Evolutionary conservation across 768 basidiomycete species (phyloP), one percentile per base, ranked within the genome.

Genomic region (Pisolithus tinctorius): DNA sequence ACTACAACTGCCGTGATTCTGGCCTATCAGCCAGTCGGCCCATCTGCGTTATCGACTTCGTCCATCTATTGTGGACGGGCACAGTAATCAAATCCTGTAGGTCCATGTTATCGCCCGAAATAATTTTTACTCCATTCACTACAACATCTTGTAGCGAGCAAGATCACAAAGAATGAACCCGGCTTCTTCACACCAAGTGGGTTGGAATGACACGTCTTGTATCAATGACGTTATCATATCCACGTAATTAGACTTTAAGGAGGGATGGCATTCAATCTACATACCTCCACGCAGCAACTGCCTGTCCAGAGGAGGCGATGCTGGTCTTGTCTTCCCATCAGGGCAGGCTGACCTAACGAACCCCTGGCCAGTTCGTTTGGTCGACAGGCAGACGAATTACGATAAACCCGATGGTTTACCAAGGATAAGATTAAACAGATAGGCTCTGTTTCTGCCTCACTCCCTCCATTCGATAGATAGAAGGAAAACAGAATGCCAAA

Each of bases 171-270:
- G 47, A 48, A 61, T 54, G 37, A n/a, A 29, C 7, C 44, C 50
- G 39, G 49, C 25, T 41, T 54, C 59, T 55, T 55, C 43, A 54
- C 52, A 50, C 20, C 48, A 48, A 50, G 50, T 45, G 27, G 52
- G 23, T 41, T 45, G 52, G 50, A 34, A 34, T 34, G 34, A 34
- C 34, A 34, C 34, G 34, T 36, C 42, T 31, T 36, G 36, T 62
- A 66, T 66, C 58, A 54, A 55, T 64, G 67, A 68, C 65, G 67
- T 67, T 56, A 68, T 53, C 36, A 48, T 54, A 45, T 39, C 48
- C 56, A 67, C 66, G 66, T 67, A 67, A 67, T 67, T 68, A 67
- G 67, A 60, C 66, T 67, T 67, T 68, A 69, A 60, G 59, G 66
- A 69, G 67, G 30, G 47, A 47, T 47, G n/a, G 40, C n/a, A 20